A percentile compares a stretch with the other conserved stretches of the same genome.
These are phyloP conservation scores for Talaromyces thailandensis DNA, from an alignment of 495 filamentous ascomycete species.

Conservation along the genomic window DNA sequence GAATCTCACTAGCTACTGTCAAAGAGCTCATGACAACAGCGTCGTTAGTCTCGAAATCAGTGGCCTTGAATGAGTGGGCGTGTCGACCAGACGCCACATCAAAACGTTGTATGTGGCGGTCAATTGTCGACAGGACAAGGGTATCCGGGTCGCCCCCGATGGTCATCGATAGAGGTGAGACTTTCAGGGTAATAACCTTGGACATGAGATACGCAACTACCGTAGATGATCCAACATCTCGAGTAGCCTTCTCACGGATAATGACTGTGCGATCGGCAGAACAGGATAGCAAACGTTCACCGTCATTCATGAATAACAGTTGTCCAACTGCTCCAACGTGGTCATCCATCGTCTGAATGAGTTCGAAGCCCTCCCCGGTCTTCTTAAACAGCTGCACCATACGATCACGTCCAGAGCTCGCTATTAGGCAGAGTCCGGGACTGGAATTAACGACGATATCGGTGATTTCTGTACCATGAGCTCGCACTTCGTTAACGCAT, in stretches of 20 bases:
- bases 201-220: slow-evolving; percentile 66
- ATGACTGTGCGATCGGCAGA: slow-evolving; percentile 82
- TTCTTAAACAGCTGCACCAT: slow-evolving; percentile 79
- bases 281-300: slow-evolving; percentile 68
- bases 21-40: slow-evolving; percentile 75
- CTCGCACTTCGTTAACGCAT: slow-evolving; percentile 60
- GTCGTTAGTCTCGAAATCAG: slow-evolving; percentile 68
- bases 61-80: slow-evolving; percentile 66
- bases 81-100: slow-evolving; percentile 64
- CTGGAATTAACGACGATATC: slow-evolving; percentile 56
- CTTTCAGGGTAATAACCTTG: slow-evolving; percentile 69
- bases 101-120: slow-evolving; percentile 70
- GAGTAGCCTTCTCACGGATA: slow-evolving; percentile 63
- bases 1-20: slow-evolving; percentile 36
- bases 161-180: slow-evolving; percentile 78
- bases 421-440: slow-evolving; percentile 45
- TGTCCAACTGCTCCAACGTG: slow-evolving; percentile 63
- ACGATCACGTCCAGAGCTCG: slow-evolving; percentile 77
- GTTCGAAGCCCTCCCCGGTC: slow-evolving; percentile 38
- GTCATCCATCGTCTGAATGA: slow-evolving; percentile 71
- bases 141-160: slow-evolving; percentile 45
- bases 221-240: slow-evolving; percentile 53
- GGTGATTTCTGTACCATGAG: slow-evolving; percentile 79
- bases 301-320: slow-evolving; percentile 52
- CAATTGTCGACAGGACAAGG: slow-evolving; percentile 69